Evolutionary conservation across 192 early-diverging fungal species (phyloP), one percentile per base, ranked within the genome.

Genomic region (Jimgerdemannia flammicorona): DNA sequence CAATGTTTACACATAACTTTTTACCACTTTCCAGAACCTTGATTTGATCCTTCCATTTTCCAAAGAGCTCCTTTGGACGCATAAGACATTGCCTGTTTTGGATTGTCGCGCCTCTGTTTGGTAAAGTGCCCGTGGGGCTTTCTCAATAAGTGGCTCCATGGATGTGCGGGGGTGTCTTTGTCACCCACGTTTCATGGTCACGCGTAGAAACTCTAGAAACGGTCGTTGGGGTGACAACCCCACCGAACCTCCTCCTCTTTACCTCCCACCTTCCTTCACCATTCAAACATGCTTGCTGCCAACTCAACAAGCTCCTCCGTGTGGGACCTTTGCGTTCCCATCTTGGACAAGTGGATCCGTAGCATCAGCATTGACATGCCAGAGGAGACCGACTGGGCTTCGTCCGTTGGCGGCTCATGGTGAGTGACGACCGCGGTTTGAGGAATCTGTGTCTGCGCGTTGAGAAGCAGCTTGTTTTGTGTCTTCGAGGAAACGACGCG

Each of bases 371-470:
- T 77, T n/a, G 77, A 82, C 65, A 78, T 87, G 64, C 83, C 86
- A 40, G 76, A 77, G 3, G 86, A 87, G 39, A 83, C 86, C 2
- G 80, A 87, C 71, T 87, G 86, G 86, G 66, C 76, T 2, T 76
- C 82, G 44, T 87, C 86, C 42, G 65, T 78, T 40, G 72, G 82
- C 3, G 86, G 83, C 2, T 87, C 86, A 11, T 87, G 86, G 86
- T 87, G 83, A 70, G 39, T 77, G 66, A 0, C 39, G 49, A 69
- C 43, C 14, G 7, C 8, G 29, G 20, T 29, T 69, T 64, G 2
- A 54, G 63, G 72, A 44, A 42, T 43, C 65, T 43, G 59, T 63
- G 40, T 68, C 64, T 18, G 40, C 3, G n/a, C 4, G 49, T 40
- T 70, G 49, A 29, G 29, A 29, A 29, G 0, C 29, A 29, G 29